Base-by-base conservation (phyloP, 805 yeast species). In the Myxozyma neotropica region DNA sequence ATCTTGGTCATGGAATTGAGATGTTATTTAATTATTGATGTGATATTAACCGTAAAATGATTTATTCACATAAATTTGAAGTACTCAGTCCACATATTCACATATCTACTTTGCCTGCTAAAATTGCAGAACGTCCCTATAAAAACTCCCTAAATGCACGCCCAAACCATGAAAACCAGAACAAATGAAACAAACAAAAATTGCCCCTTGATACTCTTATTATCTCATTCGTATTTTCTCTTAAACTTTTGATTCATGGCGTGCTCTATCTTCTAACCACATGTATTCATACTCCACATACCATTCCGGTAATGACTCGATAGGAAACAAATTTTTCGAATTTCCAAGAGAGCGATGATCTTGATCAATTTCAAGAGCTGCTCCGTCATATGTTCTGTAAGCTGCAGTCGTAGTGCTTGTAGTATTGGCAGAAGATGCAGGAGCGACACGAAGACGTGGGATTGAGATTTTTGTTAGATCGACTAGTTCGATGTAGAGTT, bases 401-500 rank as follows among this genome's bases (percentile, higher is more conserved):
- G 24, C n/a, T n/a, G n/a, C n/a, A n/a, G n/a, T n/a, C n/a, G n/a
- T 7, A 13, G 29, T 19, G 29, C 21, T n/a, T 7, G 10, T 38
- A 2, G 46, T 8, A 15, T 5, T 8, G 42, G 6, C 42, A 8
- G 21, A 17, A 5, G 17, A 38, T 7, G 8, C n/a, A 15, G 10
- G 27, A 21, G 46, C 26, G 17, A 42, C 1, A 7, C 27, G 26
- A 15, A 48, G 43, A 4, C 35, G 43, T 6, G 53, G 44, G 24
- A 48, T 17, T 15, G 29, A 35, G 24, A 61, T 59, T 40, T 40
- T 50, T 6, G 12, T 24, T 4, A 85, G 71, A 53, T 84, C 82
- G 3, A 89, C 77, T 59, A 91, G 72, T 69, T 93, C 98, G 47
- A 93, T 74, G 67, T 88, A 90, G 3, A 86, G 86, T 70, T 92